Percentiles rank a stretch among this genome's conserved stretches.
phyloP scores from a whole-genome alignment of 1,284 basidiomycete species.

The Trichosporon asahii region DNA sequence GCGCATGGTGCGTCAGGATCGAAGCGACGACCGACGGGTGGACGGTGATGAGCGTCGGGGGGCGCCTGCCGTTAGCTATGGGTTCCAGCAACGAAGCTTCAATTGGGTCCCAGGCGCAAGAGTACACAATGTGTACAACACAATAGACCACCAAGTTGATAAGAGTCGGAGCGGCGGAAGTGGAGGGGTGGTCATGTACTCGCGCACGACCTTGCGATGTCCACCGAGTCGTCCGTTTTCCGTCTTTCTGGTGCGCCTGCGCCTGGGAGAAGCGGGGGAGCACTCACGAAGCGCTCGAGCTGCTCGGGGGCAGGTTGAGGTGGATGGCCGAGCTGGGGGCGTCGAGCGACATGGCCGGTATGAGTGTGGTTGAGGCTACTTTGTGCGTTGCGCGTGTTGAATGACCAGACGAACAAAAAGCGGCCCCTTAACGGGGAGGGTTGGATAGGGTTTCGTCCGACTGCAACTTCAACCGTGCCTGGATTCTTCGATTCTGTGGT shows the following conservation, averaged over 20 bases:
- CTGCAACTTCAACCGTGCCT: not conserved
- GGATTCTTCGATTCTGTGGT: not conserved
- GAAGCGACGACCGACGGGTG: constrained; percentile 92
- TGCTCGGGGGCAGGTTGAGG: constrained; percentile 47
- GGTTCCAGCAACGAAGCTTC: not conserved
- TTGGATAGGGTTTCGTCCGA: not conserved
- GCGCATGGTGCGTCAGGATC: constrained; percentile 95
- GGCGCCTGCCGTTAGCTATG: constrained; percentile 52
- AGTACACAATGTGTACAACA: no score
- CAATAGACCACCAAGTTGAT: not conserved
- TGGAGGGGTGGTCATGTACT: not conserved
- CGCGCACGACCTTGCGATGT: not conserved
- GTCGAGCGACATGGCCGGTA: constrained; percentile 46
- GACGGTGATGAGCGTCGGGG: constrained; percentile 71
- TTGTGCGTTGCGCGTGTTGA: not conserved
- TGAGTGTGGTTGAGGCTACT: constrained; percentile 13
- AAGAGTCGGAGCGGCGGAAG: not conserved
- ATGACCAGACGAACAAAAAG: constrained; percentile 13
- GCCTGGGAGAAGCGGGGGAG: not conserved
- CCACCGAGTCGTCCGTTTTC: not conserved
- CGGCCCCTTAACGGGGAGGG: not conserved
- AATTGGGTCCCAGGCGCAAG: not conserved
- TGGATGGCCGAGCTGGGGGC: constrained; percentile 48
- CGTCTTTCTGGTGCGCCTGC: not conserved
- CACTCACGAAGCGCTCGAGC: constrained; percentile 40